Evolutionary conservation across 2,329 filamentous ascomycete species (phyloP).

Genomic region (Phoma sp.): DNA sequence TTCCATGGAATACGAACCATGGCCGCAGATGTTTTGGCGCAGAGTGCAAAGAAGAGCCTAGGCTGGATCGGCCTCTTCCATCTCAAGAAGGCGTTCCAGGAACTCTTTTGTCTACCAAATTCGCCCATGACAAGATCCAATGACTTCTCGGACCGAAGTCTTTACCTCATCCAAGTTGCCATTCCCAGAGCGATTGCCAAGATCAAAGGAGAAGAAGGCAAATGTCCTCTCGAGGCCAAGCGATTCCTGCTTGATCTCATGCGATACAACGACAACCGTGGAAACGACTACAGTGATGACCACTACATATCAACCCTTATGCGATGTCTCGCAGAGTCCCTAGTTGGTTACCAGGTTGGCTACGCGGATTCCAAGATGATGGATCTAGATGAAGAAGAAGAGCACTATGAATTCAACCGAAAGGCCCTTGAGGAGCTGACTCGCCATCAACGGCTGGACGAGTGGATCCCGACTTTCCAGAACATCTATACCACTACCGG

Average conservation of each 20-base stretch:
- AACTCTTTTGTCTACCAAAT: conserved; percentile 83
- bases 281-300: conserved; percentile 87
- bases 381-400: conserved; percentile 52
- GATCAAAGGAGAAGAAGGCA: conserved; percentile 75
- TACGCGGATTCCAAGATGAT: no score
- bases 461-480: conserved; percentile 70
- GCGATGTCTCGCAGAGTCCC: conserved; percentile 62
- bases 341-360: conserved; percentile 38
- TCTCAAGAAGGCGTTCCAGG: conserved; percentile 82
- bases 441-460: conserved; percentile 67
- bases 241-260: conserved; percentile 87
- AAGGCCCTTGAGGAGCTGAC: conserved; percentile 67
- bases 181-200: conserved; percentile 82
- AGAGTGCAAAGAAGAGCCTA: conserved; percentile 65
- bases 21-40: conserved; percentile 78
- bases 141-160: conserved; percentile 85
- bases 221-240: conserved; percentile 78
- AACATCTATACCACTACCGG: conserved; percentile 68
- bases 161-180: conserved; percentile 82
- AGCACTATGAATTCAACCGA: conserved; percentile 58
- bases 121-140: conserved; percentile 84
- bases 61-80: conserved; percentile 83
- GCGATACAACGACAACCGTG: conserved; percentile 91
- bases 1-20: conserved; percentile 90
- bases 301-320: conserved; percentile 87